Percentiles rank a stretch among this genome's conserved stretches.
These are phyloP conservation scores for Soucietia sequanensis DNA, from an alignment of 805 yeast species.

Conservation along the genomic window DNA sequence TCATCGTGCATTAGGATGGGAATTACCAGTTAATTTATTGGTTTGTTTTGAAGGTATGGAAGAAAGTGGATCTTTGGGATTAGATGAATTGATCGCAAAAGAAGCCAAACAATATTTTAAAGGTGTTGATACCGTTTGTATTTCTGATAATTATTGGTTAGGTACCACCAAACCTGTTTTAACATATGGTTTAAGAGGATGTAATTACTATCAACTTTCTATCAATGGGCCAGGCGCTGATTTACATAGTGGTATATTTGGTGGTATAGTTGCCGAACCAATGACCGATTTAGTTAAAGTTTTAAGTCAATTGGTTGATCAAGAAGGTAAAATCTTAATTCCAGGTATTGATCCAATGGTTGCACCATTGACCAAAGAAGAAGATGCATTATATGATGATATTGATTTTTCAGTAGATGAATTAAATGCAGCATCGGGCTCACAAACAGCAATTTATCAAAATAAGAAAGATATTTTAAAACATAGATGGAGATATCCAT, in stretches of 20 bases:
- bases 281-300: conserved; percentile 87
- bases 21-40: conserved; percentile 88
- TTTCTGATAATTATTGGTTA: conserved; percentile 97
- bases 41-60: conserved; percentile 99
- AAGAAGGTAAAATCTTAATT: conserved; percentile 77
- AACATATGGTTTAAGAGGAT: conserved; percentile 97
- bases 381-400: conserved; percentile 72
- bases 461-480: conserved; percentile 83
- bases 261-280: conserved; percentile 97
- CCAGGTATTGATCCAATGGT: conserved; percentile 94
- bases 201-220: conserved; percentile 83
- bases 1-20: conserved; percentile 78
- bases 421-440: conserved; percentile 84
- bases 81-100: conserved; percentile 74
- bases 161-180: conserved; percentile 96
- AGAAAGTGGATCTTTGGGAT: conserved; percentile 92
- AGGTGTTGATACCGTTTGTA: conserved; percentile 90
- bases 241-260: conserved; percentile 95
- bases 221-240: conserved; percentile 95
- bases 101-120: conserved; percentile 83
- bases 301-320: conserved; percentile 73
- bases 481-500: conserved; percentile 99
- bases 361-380: conserved; percentile 85
- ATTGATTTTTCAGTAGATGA: conserved; percentile 86
- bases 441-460: conserved; percentile 75